A percentile compares a stretch with the other conserved stretches of the same genome.
phyloP scores from a whole-genome alignment of 169 alveolate species.

The Cryptosporidium ryanae region DNA sequence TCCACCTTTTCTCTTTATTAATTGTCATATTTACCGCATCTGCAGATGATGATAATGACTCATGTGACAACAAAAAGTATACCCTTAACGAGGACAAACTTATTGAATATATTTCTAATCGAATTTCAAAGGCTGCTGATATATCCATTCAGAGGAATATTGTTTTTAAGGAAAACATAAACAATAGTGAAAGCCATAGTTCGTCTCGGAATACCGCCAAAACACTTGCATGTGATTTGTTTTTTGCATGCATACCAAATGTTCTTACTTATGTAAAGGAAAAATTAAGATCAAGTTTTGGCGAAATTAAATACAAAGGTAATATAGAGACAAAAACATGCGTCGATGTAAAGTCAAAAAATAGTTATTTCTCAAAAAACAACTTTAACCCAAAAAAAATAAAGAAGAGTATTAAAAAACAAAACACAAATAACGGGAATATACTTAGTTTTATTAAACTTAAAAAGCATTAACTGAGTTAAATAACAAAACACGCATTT shows the following conservation, averaged over 20 bases:
- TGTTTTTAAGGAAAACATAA: background rate
- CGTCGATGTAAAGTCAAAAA: too few relatives aligned
- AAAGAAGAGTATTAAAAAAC: background rate
- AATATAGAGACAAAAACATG: background rate
- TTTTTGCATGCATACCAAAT: slow-evolving; percentile 49
- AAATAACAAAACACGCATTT: too few relatives aligned
- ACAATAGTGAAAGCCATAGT: background rate
- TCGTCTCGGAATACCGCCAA: slow-evolving; percentile 10
- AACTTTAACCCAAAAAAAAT: background rate
- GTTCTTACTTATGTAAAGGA: slow-evolving; percentile 11
- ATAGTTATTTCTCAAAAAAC: too few relatives aligned
- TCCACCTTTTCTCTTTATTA: too few relatives aligned
- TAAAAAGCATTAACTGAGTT: background rate
- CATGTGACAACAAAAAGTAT: slow-evolving; percentile 10
- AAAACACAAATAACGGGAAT: background rate
- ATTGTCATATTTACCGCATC: too few relatives aligned
- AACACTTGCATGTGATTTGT: slow-evolving; percentile 46
- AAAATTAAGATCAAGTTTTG: slow-evolving; percentile 28
- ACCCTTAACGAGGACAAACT: slow-evolving; percentile 53
- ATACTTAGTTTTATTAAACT: background rate
- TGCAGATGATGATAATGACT: background rate
- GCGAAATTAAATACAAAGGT: slow-evolving; percentile 14
- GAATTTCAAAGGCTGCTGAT: slow-evolving; percentile 33
- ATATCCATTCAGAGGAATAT: slow-evolving; percentile 21
- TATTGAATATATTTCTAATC: slow-evolving; percentile 20